Evolutionary conservation across 2,329 filamentous ascomycete genomes (phyloP), one percentile per base, ranked within the genome.

Genomic region (Fusarium sp.): DNA sequence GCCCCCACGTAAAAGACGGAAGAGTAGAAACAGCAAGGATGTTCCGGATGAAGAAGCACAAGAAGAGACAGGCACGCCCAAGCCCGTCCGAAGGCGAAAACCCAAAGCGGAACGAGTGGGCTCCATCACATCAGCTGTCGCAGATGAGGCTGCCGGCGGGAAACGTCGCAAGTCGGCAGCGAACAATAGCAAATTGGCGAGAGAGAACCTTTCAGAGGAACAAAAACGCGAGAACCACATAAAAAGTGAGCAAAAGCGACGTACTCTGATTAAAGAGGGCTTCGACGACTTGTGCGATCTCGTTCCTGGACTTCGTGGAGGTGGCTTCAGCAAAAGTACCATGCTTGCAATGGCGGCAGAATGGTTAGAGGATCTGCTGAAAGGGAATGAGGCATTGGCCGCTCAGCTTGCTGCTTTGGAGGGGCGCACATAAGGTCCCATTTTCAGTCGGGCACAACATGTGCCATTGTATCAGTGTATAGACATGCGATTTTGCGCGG

Each of bases 141-240:
- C 77, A 6, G 78, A 77, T 24, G 77, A 74, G 52, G 78, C 76
- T 64, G 75, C 71, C 48, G 79, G 77, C 67, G 78, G 79, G 16
- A 86, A 86, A 73, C 81, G 86, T 48, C 82, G 85, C 35, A 88
- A 87, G 72, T 87, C 86, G 3, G 77, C 75, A 9, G 76, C 74
- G 8, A 80, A 75, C 38, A 77, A 71, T 12, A 68, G 78, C 20
- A 90, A 89, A 72, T 60, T 81, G 4, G 76, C 84, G 5, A 81
- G 91, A 26, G 91, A 90, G 76, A 97, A 97, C 72, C 89, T 96
- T 6, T 88, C 89, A 0, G 92, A 95, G 70, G 90, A 92, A 63
- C 92, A 96, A 79, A 96, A 95, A 79, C 86, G 93, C 44, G 91
- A 90, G 74, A 97, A 97, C 71, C 93, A 97, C 76, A 96, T 97